Percentiles rank a stretch among this genome's conserved stretches.
phyloP scores from a whole-genome alignment of 148 eudicot species.

The Silene conica region DNA sequence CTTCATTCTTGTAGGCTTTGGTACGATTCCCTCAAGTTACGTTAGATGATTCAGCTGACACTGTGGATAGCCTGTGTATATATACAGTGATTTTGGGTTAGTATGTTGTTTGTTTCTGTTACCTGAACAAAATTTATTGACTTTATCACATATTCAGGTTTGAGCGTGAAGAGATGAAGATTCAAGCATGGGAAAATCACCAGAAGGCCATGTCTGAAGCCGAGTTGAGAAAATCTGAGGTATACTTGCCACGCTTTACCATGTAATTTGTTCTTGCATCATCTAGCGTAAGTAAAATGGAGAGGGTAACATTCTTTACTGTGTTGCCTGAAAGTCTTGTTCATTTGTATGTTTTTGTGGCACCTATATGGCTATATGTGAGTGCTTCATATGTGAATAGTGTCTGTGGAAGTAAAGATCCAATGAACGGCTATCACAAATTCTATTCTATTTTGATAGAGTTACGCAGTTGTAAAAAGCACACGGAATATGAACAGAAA shows the following conservation, averaged over 20 bases:
- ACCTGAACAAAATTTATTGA: neutral
- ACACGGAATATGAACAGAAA: neutral
- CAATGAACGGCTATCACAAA: neutral
- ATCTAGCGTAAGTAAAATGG: neutral
- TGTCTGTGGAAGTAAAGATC: neutral
- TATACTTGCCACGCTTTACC: neutral
- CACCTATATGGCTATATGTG: too few relatives aligned
- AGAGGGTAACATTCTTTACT: neutral
- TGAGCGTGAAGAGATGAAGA: slow-evolving; percentile 66
- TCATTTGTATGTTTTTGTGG: neutral
- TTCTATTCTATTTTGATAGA: neutral
- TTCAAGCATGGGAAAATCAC: slow-evolving; percentile 75
- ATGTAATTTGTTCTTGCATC: neutral
- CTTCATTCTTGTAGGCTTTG: too few relatives aligned
- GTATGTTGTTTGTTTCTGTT: neutral
- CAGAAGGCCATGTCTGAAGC: slow-evolving; percentile 60
- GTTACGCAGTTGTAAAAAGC: neutral
- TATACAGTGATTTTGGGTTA: too few relatives aligned
- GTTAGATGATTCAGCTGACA: too few relatives aligned
- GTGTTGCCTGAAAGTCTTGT: too few relatives aligned
- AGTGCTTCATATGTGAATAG: neutral
- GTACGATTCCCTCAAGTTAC: too few relatives aligned
- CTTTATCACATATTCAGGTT: slow-evolving; percentile 35
- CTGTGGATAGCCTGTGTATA: too few relatives aligned
- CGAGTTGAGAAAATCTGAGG: slow-evolving; percentile 64